Evolutionary conservation across 495 filamentous ascomycete species (phyloP).

Genomic region (Aspergillus incahuasiensis): DNA sequence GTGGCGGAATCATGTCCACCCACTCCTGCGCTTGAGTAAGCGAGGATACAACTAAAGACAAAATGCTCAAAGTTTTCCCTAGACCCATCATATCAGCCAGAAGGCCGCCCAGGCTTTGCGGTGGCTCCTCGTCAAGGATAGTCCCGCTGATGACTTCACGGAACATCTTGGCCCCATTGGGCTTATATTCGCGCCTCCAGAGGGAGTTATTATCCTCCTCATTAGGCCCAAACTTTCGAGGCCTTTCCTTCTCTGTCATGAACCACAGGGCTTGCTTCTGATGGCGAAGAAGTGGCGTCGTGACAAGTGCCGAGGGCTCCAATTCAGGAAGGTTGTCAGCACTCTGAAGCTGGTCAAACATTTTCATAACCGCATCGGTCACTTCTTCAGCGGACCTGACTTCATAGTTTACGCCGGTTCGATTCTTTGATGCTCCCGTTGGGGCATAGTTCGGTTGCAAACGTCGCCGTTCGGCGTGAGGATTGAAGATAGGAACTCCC

Average conservation of each 20-base stretch:
- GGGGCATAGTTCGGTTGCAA: constrained; percentile 25
- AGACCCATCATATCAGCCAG: constrained; percentile 98
- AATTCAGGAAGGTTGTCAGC: constrained; percentile 71
- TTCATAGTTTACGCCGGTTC: constrained; percentile 41
- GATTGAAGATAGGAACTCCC: constrained; percentile 64
- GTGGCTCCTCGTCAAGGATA: constrained; percentile 57
- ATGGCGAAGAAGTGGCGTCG: constrained; percentile 72
- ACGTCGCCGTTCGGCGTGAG: constrained; percentile 50
- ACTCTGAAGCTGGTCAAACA: constrained; percentile 77
- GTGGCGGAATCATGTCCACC: constrained; percentile 23
- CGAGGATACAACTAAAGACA: constrained; percentile 67
- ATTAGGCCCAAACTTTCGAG: constrained; percentile 48
- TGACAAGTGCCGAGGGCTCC: constrained; percentile 57
- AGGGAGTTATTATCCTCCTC: constrained; percentile 63
- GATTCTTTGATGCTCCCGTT: constrained; percentile 21
- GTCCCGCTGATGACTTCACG: constrained; percentile 81
- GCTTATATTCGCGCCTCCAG: constrained; percentile 56
- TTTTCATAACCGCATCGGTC: constrained; percentile 72
- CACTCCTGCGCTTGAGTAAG: constrained; percentile 56
- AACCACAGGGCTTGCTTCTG: constrained; percentile 91
- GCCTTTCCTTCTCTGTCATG: constrained; percentile 75
- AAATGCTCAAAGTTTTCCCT: constrained; percentile 87
- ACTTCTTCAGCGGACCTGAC: constrained; percentile 76
- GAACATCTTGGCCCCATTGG: constrained; percentile 56
- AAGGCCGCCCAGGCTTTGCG: constrained; percentile 75